These are phyloP conservation scores for Ambrosia trifida DNA, from an alignment of 129 eudicot species.

Conservation along the genomic window DNA sequence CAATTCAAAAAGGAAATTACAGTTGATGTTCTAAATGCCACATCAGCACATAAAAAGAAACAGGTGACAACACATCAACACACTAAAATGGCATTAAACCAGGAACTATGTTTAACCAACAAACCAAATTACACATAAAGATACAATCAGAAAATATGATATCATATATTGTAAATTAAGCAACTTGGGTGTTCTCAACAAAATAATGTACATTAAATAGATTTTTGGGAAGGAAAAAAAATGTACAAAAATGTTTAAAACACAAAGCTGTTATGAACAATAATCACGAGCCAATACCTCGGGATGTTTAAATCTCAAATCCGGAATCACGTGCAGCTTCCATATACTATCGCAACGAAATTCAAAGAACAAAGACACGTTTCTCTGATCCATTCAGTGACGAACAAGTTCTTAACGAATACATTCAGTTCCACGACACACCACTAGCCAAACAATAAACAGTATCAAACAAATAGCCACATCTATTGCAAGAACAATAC, in stretches of 20 bases:
- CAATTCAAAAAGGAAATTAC: not conserved
- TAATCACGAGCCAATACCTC: slow-evolving; percentile 29
- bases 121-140: not conserved
- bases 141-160: not conserved
- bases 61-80: not conserved
- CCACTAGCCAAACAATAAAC: slow-evolving; percentile 63
- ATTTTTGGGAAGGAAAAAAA: not conserved
- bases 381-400: slow-evolving; percentile 14
- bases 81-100: not conserved
- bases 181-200: slow-evolving; percentile 22
- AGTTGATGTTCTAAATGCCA: not conserved
- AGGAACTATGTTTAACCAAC: not conserved
- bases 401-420: slow-evolving; percentile 33
- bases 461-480: slow-evolving; percentile 57
- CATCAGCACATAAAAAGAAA: not conserved
- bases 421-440: slow-evolving; percentile 64
- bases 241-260: slow-evolving; percentile 44
- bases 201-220: slow-evolving; percentile 37
- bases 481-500: slow-evolving; percentile 73
- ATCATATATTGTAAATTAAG: slow-evolving; percentile 12
- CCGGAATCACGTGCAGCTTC: slow-evolving; percentile 34
- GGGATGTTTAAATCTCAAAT: slow-evolving; percentile 25
- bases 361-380: slow-evolving; percentile 23
- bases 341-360: slow-evolving; percentile 32
- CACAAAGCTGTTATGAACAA: slow-evolving; percentile 35